Conservation (phyloP, 768 basidiomycete species). For the Mycena filopes region DNA sequence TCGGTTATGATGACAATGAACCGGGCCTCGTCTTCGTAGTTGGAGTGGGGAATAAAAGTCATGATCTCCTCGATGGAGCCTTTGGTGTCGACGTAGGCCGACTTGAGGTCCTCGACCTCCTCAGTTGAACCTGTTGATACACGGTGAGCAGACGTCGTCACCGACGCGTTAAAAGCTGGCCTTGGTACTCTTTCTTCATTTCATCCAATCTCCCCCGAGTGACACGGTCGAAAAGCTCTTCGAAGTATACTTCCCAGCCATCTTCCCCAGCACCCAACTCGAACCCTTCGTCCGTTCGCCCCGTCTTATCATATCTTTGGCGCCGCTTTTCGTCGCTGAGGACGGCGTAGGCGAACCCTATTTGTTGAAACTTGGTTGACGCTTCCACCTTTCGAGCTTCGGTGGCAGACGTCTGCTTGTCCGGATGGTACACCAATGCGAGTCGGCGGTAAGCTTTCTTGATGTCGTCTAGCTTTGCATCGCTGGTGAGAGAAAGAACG, state of each 20-base stretch:
- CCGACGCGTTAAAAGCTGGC: constrained; percentile 49
- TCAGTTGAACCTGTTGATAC: constrained; percentile 77
- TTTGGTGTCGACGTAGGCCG: constrained; percentile 73
- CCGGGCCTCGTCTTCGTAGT: constrained; percentile 85
- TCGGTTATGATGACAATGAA: constrained; percentile 76
- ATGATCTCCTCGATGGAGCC: constrained; percentile 88
- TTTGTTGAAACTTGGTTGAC: constrained; percentile 86
- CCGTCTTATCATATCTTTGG: constrained; percentile 85
- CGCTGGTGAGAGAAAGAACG: constrained; percentile 66
- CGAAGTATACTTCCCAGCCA: constrained; percentile 97
- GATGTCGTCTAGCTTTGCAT: constrained; percentile 73
- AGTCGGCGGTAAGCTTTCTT: constrained; percentile 87
- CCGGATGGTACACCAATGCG: constrained; percentile 88
- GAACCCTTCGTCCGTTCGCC: constrained; percentile 84
- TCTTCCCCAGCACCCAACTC: constrained; percentile 78
- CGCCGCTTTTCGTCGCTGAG: constrained; percentile 82
- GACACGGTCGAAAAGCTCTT: constrained; percentile 87
- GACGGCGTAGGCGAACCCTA: constrained; percentile 94
- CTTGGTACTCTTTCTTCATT: constrained; percentile 95
- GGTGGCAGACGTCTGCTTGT: constrained; percentile 78
- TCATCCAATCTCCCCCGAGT: constrained; percentile 90
- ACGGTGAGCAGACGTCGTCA: constrained; percentile 1
- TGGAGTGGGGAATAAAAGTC: constrained; percentile 87
- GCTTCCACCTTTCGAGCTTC: constrained; percentile 73
- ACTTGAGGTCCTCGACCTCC: constrained; percentile 82